Base-by-base conservation (phyloP, 1,284 basidiomycete genomes). In the Ceratobasidium sp. region DNA sequence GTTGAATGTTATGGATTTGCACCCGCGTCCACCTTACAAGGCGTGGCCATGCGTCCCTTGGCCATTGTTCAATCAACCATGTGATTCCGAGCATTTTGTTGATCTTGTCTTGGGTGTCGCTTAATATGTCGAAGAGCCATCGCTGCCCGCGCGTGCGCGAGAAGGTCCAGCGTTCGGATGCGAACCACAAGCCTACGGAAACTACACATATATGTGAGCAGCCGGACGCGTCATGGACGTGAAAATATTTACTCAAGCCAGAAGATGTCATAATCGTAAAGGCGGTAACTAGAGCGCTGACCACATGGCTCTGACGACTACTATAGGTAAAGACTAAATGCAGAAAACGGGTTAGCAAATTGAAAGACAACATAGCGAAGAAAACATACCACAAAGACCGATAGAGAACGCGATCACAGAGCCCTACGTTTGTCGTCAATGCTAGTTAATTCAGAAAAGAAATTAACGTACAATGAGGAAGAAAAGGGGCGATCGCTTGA, bases 171-270 rank as follows among this genome's bases (percentile, higher is more conserved):
- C 91, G 86, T 79, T 93, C 91, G 6, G 88, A 90, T 6, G 87
- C 87, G 79, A 93, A 92, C 91, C 91, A 93, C 0, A 87, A 82
- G 1, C 91, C 91, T 9, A 93, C 91, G 8, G 91, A 91, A 21
- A 85, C 82, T 21, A 93, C 2, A 26, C 18, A 18, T n/a, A 28
- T n/a, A 41, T 32, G n/a, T 67, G 32, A 67, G 38, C 8, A 67
- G 14, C 21, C 5, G 38, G 23, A 63, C 49, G n/a, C 38, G 18
- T 38, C 6, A 38, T 5, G 35, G 11, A 4, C 35, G 11, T 38
- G 35, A 38, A 38, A 38, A 4, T 11, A 38, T 11, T 38, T 38
- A 38, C 35, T 38, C 35, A 38, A 86, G 62, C 91, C 91, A 76
- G 92, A 89, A 26, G 89, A 90, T 28, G 91, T 92, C 77, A 90